A percentile compares a stretch with the other conserved stretches of the same genome.
Conservation (phyloP, 495 filamentous ascomycete genomes). For the Cairneyella variabilis region DNA sequence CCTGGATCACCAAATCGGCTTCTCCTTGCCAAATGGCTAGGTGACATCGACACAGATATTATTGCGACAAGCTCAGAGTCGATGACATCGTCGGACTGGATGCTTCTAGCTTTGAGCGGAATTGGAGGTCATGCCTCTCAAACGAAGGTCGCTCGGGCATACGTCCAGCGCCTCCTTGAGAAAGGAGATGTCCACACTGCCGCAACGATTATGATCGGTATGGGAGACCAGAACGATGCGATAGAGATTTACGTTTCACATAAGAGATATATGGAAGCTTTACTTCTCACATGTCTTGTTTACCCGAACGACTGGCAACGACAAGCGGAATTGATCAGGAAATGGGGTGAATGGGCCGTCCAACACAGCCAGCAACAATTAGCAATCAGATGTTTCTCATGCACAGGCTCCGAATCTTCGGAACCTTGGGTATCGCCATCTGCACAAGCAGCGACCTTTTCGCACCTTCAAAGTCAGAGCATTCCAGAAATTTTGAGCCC, state of each 20-base stretch:
- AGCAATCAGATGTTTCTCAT: slow-evolving; percentile 89
- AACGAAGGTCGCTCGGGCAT: slow-evolving; percentile 86
- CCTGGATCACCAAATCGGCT: slow-evolving; percentile 70
- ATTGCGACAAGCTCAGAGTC: slow-evolving; percentile 77
- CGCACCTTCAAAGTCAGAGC: slow-evolving; percentile 39
- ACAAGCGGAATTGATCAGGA: slow-evolving; percentile 78
- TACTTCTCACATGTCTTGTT: slow-evolving; percentile 72
- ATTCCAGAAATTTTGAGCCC: slow-evolving; percentile 54
- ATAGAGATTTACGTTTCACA: slow-evolving; percentile 95
- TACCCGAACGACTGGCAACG: slow-evolving; percentile 83
- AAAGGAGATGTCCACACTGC: slow-evolving; percentile 89
- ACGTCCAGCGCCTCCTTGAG: slow-evolving; percentile 86
- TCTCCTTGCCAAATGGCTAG: slow-evolving; percentile 86
- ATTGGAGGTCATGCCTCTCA: slow-evolving; percentile 78
- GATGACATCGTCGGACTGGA: slow-evolving; percentile 90
- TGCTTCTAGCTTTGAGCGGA: slow-evolving; percentile 87
- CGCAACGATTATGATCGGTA: slow-evolving; percentile 82
- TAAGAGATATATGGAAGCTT: slow-evolving; percentile 85
- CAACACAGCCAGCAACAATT: slow-evolving; percentile 82
- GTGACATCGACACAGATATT: slow-evolving; percentile 75
- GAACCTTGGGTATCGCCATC: slow-evolving; percentile 84
- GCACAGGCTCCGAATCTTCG: slow-evolving; percentile 66
- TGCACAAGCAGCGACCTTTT: slow-evolving; percentile 63
- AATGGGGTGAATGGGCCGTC: slow-evolving; percentile 93
- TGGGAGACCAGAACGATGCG: slow-evolving; percentile 91